Conservation (phyloP, 2,329 filamentous ascomycete species). For the Sphaerulina vaccinii region DNA sequence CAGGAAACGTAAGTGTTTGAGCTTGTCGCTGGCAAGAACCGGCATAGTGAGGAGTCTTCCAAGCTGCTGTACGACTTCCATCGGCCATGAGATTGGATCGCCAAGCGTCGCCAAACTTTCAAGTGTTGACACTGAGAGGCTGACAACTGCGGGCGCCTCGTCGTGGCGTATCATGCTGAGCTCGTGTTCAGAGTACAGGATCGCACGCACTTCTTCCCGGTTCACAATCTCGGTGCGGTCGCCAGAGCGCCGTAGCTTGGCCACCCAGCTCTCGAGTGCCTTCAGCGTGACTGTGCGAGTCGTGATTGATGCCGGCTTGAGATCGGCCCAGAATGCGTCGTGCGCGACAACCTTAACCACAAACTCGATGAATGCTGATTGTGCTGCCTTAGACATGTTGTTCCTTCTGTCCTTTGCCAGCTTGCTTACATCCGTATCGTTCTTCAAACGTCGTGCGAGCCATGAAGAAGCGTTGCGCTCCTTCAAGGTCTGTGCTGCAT, state of each 20-base stretch:
- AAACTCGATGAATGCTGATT: slow-evolving; percentile 56
- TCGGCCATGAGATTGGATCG: slow-evolving; percentile 29
- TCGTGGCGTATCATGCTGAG: slow-evolving; percentile 11
- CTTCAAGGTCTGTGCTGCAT: slow-evolving; percentile 56
- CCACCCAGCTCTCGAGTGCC: slow-evolving; percentile 59
- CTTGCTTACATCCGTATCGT: slow-evolving; percentile 47
- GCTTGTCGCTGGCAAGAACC: slow-evolving; percentile 6
- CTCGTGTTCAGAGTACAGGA: slow-evolving; percentile 22
- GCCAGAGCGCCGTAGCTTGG: slow-evolving; percentile 47
- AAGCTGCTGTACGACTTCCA: slow-evolving; percentile 22
- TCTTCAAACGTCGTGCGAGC: slow-evolving; percentile 56
- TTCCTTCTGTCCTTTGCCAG: slow-evolving; percentile 64
- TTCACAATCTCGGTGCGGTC: slow-evolving; percentile 51
- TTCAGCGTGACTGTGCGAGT: slow-evolving; percentile 64
- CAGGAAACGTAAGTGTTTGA: slow-evolving; percentile 38
- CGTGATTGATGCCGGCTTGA: slow-evolving; percentile 53
- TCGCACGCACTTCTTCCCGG: slow-evolving; percentile 23
- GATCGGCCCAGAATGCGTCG: slow-evolving; percentile 61
- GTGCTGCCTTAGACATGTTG: slow-evolving; percentile 67
- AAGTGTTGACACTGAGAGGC: slow-evolving; percentile 46
- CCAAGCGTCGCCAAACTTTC: slow-evolving; percentile 34
- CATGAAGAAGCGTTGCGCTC: slow-evolving; percentile 36
- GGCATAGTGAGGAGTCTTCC: slow-evolving; percentile 22
- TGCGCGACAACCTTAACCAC: slow-evolving; percentile 43
- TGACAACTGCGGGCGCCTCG: slow-evolving; percentile 45